Base-by-base conservation (phyloP, 1,284 basidiomycete species). In the Cryptococcus sp. region DNA sequence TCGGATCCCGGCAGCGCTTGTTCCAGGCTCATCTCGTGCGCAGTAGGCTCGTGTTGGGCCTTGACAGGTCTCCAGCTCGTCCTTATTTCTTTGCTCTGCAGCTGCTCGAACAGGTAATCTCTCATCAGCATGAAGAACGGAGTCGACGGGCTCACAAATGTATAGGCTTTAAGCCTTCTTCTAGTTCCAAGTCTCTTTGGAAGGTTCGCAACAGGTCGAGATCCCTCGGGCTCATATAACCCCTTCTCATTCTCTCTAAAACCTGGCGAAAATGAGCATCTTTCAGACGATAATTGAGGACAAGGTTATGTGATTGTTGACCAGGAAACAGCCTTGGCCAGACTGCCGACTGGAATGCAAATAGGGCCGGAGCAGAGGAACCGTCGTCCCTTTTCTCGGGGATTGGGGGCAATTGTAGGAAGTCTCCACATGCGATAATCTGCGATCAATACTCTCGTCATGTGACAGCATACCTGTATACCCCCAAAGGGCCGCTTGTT, bases 381-480 rank as follows among this genome's bases (percentile, higher is more conserved):
- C n/a, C n/a, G n/a, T n/a, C 62, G 90, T 83, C 2, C 84, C 88
- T 69, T 2, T 71, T 73, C 57, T 81, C 81, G 18, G 81, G 79
- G 5, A 99, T 91, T 0, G 96, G 94, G 1, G 96, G 96, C 4
- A 99, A 78, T 73, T 99, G 93, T 76, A 91, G 97, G 76, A 98
- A 98, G 70, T 98, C 94, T n/a, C 94, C 94, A 0, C 91, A 94
- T 10, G 96, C 82, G 56, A 93, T 83, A 53, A 99, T 77, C 80
- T 94, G 91, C 14, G 14, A 22, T 44, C 31, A 51, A 32, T 50
- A 7, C 22, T n/a, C 36, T 10, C 11, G 36, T 74, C 85, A 91
- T 88, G 41, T 94, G 89, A 44, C n/a, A 44, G 50, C 75, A 21
- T 37, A 87, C 87, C 78, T 91, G 89, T 28, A 98, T 92, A 1